These are phyloP conservation scores for Fraxinus albicans DNA, from an alignment of 305 asterid genomes.

Conservation along the genomic window DNA sequence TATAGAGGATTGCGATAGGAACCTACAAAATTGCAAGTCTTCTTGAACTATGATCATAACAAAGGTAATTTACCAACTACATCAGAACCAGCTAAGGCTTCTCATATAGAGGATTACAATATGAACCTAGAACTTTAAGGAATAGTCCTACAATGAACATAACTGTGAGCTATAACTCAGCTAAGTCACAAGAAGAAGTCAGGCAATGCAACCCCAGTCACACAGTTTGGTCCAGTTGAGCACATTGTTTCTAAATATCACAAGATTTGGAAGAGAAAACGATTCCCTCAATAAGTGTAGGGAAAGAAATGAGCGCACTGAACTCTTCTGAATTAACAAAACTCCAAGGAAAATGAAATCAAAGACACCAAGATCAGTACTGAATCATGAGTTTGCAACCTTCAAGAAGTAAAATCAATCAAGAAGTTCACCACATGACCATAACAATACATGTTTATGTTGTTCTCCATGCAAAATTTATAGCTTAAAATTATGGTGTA, in stretches of 20 bases:
- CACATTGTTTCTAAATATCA: not conserved
- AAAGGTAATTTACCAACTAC: conserved; percentile 9
- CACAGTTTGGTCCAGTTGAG: not conserved
- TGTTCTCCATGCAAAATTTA: not conserved
- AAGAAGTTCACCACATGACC: not conserved
- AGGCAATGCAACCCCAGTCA: not conserved
- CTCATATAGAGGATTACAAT: not conserved
- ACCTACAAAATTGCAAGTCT: not conserved
- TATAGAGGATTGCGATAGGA: not conserved
- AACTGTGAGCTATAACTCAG: not conserved
- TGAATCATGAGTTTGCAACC: not conserved
- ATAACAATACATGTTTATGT: not conserved
- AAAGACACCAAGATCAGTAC: not conserved
- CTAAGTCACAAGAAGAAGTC: not conserved
- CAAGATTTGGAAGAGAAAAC: not conserved
- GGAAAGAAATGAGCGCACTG: not conserved
- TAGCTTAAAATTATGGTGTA: not conserved
- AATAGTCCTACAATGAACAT: not conserved
- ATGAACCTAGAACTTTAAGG: not conserved
- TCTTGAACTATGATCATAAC: not conserved
- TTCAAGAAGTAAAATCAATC: not conserved
- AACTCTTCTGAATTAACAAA: not conserved
- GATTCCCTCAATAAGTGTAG: not conserved
- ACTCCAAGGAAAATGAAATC: not conserved
- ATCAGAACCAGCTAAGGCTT: not conserved